Evolutionary conservation across 495 filamentous ascomycete species (phyloP), one percentile per base, ranked within the genome.

Genomic region (Bombardia bombarda): DNA sequence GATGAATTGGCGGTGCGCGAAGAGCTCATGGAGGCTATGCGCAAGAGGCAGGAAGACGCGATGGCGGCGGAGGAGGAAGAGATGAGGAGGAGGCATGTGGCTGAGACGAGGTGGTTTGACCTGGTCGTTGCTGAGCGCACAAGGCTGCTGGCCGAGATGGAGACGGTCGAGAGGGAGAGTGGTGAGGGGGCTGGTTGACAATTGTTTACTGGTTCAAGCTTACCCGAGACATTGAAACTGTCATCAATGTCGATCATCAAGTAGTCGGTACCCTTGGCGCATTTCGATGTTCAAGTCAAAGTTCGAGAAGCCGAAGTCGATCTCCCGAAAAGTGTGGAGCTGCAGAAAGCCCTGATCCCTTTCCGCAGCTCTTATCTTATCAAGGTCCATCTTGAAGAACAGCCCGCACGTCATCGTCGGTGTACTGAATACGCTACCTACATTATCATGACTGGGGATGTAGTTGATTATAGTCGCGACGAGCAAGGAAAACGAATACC

Each of bases 111-210:
- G 51, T 66, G 60, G 58, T 53, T 56, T 23, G 44, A 36, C 10
- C 46, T 58, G 7, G 58, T 62, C 8, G 40, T 50, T 4, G 50
- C 50, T 28, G 63, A 65, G 54, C 50, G 60, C 3, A 39, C 30
- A 13, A 45, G 55, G 20, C 37, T 63, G 38, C 52, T 66, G 17
- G 34, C 23, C 8, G 54, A 55, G 28, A 52, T 58, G 40, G 61
- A 68, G 43, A 12, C 33, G 12, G 40, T 52, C 9, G 68, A 65
- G 42, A 55, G 62, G n/a, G 66, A 62, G 33, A 56, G 40, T 13
- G 56, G 48, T 0, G 53, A 46, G 22, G 52, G 60, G 21, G 42
- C 57, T 17, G 31, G 31, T 32, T 32, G 10, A n/a, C 26, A 30
- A 30, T 30, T 7, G 26, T 30, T 7, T 30, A 7, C 26, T 30